Base-by-base conservation (phyloP, 164 flowering plant species). In the Sextonia rubra region DNA sequence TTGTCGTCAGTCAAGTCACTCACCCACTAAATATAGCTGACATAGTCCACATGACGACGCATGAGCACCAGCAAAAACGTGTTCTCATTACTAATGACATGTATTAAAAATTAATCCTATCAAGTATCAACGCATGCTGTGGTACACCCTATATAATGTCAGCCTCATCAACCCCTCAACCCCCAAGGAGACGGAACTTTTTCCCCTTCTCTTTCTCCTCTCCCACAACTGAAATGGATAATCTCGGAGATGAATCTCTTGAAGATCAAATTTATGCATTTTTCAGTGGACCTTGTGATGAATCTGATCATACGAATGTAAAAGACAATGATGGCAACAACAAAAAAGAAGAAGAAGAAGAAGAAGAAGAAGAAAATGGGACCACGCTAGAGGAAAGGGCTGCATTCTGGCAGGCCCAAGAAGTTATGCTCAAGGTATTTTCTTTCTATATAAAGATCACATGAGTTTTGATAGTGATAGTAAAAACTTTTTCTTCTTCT, bases 201-300 rank as follows among this genome's bases (percentile, higher is more conserved):
- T 37, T 8, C 44, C 8, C 30, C 30, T 18, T 27, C 47, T 15
- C 6, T n/a, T 30, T 18, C 20, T 26, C 18, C 47, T 64, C 47
- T 15, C 68, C 30, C 5, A 9, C 64, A 24, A 5, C 37, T 29
- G 44, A 62, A 20, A 72, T 64, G 74, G 69, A 26, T 20, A 0
- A 27, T 52, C 26, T 26, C 20, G 62, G 23, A 48, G 60, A 44
- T 20, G 69, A 72, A 27, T 64, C 20, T 61, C 74, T 72, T 49
- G 74, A 72, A 29, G 69, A 64, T 61, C 49, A 72, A 69, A 72
- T 72, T 25, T 72, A 62, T 3, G 47, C 12, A 18, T 72, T 72
- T 18, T 72, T 63, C 61, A 26, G 25, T 2, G 69, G 52, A 64
- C 22, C 66, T 47, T 72, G 26, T 15, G 58, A 47, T 20, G 32